These are phyloP conservation scores for Batkoa obscura DNA, from an alignment of 371 early-diverging fungal genomes.

Conservation along the genomic window DNA sequence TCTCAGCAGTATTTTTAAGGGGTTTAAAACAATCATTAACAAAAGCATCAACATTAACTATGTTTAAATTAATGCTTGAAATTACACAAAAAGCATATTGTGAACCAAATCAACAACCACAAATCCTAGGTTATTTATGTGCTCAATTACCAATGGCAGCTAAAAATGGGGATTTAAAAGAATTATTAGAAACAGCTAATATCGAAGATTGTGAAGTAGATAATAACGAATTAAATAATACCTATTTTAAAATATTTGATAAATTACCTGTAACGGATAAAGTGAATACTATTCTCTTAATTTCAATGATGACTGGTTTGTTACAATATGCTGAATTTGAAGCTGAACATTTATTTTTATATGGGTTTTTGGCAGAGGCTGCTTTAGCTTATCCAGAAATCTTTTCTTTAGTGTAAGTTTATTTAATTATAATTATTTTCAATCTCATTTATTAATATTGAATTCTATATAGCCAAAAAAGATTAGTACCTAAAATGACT, in stretches of 20 bases:
- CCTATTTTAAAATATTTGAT: slow-evolving; percentile 40
- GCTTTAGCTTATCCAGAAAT: slow-evolving; percentile 53
- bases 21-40: slow-evolving; percentile 58
- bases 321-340: slow-evolving; percentile 66
- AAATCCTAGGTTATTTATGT: slow-evolving; percentile 49
- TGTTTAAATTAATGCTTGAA: slow-evolving; percentile 47
- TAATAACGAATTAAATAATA: slow-evolving; percentile 20
- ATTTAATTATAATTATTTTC: not conserved
- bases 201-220: slow-evolving; percentile 24
- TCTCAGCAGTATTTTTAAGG: slow-evolving; percentile 59
- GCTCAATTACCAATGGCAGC: slow-evolving; percentile 49
- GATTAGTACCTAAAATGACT: slow-evolving; percentile 53
- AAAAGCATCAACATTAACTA: slow-evolving; percentile 45
- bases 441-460: not conserved
- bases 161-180: slow-evolving; percentile 35
- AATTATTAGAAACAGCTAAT: slow-evolving; percentile 35
- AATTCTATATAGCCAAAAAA: slow-evolving; percentile 37
- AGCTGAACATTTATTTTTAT: slow-evolving; percentile 64
- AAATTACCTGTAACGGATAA: slow-evolving; percentile 39
- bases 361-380: slow-evolving; percentile 63
- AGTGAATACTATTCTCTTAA: slow-evolving; percentile 45
- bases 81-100: slow-evolving; percentile 35
- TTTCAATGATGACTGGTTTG: slow-evolving; percentile 59
- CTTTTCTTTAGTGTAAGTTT: slow-evolving; percentile 45
- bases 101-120: slow-evolving; percentile 13